A percentile compares a stretch with the other conserved stretches of the same genome.
These are phyloP conservation scores for Yamadazyma atlantica DNA, from an alignment of 1,139 yeast genomes.

Conservation along the genomic window DNA sequence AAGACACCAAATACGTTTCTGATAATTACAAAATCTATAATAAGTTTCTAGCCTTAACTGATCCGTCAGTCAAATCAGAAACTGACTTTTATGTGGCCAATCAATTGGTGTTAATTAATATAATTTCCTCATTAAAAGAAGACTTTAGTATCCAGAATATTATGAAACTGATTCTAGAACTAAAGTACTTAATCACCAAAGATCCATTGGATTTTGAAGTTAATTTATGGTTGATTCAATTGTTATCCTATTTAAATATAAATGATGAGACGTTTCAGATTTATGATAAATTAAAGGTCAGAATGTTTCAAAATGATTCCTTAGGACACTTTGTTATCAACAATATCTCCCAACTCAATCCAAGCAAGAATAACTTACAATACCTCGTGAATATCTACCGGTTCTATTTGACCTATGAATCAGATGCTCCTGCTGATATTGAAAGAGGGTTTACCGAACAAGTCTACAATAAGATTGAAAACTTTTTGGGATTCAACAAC, in stretches of 20 bases:
- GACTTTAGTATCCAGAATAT: constrained; percentile 14
- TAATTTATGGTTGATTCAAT: constrained; percentile 66
- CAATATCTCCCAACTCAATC: constrained; percentile 22
- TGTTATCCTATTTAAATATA: constrained; percentile 50
- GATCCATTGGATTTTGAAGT: constrained; percentile 70
- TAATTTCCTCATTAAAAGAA: constrained; percentile 22
- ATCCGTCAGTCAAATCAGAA: constrained; percentile 32
- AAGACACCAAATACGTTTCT: constrained; percentile 19
- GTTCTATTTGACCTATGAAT: constrained; percentile 52
- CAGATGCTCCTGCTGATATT: constrained; percentile 50
- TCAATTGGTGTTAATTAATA: constrained; percentile 58
- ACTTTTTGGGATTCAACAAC: constrained; percentile 54
- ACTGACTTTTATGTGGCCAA: constrained; percentile 68
- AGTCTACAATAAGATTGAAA: constrained; percentile 60
- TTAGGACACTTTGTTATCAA: constrained; percentile 57
- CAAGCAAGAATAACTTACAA: constrained; percentile 26
- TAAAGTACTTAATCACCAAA: constrained; percentile 46
- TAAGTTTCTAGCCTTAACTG: constrained; percentile 24
- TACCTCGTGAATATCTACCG: constrained; percentile 31
- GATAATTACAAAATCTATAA: constrained; percentile 37
- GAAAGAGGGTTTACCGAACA: constrained; percentile 52
- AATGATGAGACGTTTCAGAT: constrained; percentile 56
- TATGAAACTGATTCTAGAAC: constrained; percentile 35
- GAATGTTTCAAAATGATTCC: constrained; percentile 79
- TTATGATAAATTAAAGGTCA: constrained; percentile 58